Evolutionary conservation across 768 basidiomycete genomes (phyloP), one percentile per base, ranked within the genome.

Genomic region (Boletus reticuloceps): DNA sequence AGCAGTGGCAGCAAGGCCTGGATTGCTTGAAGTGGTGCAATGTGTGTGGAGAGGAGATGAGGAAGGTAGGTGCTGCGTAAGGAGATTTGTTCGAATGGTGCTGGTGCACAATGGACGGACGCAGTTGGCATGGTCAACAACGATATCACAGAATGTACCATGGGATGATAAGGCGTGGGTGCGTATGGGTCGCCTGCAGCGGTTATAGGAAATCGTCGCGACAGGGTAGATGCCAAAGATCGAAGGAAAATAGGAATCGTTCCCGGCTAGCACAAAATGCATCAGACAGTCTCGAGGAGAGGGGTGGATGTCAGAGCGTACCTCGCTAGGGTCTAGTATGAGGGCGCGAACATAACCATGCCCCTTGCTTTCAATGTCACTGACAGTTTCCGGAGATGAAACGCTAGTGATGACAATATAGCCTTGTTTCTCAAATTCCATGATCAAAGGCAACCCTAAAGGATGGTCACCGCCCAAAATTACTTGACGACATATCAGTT

Each of bases 391-490:
- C 0, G 85, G 80, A 6, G 80, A 83, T 1, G 84, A 74, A 17
- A 93, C 92, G 56, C 88, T 94, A 5, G 85, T 77, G 58, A 95
- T 84, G 37, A 95, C 86, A 62, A 94, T 88, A 64, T 88, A 94
- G 0, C 90, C 92, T 56, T 84, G 82, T 64, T 76, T 79, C 72
- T 93, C 90, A 43, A 95, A 76, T 50, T 86, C 86, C 44, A 81
- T 64, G 50, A 94, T 84, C 40, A 94, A 70, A 9, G 89, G 83
- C n/a, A 84, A 75, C 8, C 83, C 91, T 48, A 85, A 74, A 1
- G 86, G 81, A 19, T 80, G 79, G 64, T 94, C 93, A 10, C 86
- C 93, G 27, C 94, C 93, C 39, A 94, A 79, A 27, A 94, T 79
- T 37, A 94, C 90, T 91, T 40, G 51, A 56, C 32, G 32, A 50